Base-by-base conservation (phyloP, 192 early-diverging fungal genomes). In the Podila epigama region DNA sequence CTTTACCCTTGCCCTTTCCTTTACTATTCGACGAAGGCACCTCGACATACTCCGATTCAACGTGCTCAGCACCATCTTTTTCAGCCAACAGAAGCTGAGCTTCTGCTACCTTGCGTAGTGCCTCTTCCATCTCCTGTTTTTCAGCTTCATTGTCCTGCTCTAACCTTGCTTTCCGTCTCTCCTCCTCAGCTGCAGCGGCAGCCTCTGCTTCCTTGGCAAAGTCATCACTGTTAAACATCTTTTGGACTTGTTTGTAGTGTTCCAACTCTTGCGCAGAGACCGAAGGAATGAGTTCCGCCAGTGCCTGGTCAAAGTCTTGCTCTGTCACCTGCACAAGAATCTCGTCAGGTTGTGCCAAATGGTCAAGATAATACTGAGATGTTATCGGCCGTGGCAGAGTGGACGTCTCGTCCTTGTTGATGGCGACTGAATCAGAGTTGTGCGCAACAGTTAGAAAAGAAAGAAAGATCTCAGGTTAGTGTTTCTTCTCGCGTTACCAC, bases 341-440 rank as follows among this genome's bases (percentile, higher is more conserved):
- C 34, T 96, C 88, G 11, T 87, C 88, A 0, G 85, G 82, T 6
- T 81, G 75, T 1, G 91, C 92, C 34, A 95, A 75, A 60, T 96
- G 89, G 41, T 97, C 95, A 68, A 98, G 78, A 81, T 92, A 98
- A 73, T 98, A 98, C 60, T 91, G 92, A 5, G 93, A 90, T 25
- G 92, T 94, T 61, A 97, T 91, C 0, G 91, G 90, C 7, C 75
- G 57, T 5, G 92, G 90, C 33, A 85, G 59, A 18, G 68, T 79
- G 5, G 53, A 57, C 27, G 62, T 70, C 22, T 71, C 68, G 56
- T 81, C 83, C 58, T 57, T 50, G 39, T 86, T 87, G 35, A 81
- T 66, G 1, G 55, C 44, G 40, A 69, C 80, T 69, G 22, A 32
- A 48, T 7, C 5, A 28, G 7, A 32, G 31, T 31, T 16, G 2